Evolutionary conservation across 495 filamentous ascomycete species (phyloP).

Genomic region (Hypoxylon trugodes): DNA sequence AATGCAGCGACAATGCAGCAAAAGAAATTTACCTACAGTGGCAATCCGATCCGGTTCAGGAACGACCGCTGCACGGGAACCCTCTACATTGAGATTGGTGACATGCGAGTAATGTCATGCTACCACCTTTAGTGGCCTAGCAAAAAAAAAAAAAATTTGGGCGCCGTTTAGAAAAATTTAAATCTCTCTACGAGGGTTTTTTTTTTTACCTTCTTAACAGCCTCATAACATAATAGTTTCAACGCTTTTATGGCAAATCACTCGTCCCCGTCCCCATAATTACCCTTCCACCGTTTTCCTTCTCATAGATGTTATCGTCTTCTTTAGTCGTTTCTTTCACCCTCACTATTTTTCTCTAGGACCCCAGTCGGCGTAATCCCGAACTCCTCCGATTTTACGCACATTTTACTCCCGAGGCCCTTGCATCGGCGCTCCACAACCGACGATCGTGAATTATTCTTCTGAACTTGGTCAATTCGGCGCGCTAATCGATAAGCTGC

Average conservation of each 20-base stretch:
- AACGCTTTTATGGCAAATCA: neutral
- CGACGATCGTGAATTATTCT: conserved; percentile 30
- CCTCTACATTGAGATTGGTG: conserved; percentile 10
- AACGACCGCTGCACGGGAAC: conserved; percentile 4
- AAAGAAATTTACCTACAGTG: conserved; percentile 26
- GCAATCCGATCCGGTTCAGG: conserved; percentile 24
- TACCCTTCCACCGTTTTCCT: conserved; percentile 2
- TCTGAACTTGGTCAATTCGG: conserved; percentile 22
- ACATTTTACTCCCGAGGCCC: conserved; percentile 23
- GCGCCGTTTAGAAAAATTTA: conserved; percentile 32
- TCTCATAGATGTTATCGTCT: conserved; percentile 16
- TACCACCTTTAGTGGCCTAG: conserved; percentile 15
- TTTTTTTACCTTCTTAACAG: neutral
- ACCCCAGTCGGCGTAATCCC: conserved; percentile 13
- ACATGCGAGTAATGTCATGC: conserved; percentile 37
- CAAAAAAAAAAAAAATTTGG: conserved; percentile 20
- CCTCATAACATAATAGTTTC: neutral
- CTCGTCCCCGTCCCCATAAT: neutral
- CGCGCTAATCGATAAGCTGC: conserved; percentile 34
- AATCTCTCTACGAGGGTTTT: conserved; percentile 37
- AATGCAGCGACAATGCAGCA: no score
- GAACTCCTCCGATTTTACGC: conserved; percentile 25
- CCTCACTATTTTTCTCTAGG: conserved; percentile 21
- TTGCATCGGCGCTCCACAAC: conserved; percentile 27
- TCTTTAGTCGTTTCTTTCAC: conserved; percentile 8